phyloP scores from a whole-genome alignment of 257 asterid genomes.

The Thymus mandschuricus region DNA sequence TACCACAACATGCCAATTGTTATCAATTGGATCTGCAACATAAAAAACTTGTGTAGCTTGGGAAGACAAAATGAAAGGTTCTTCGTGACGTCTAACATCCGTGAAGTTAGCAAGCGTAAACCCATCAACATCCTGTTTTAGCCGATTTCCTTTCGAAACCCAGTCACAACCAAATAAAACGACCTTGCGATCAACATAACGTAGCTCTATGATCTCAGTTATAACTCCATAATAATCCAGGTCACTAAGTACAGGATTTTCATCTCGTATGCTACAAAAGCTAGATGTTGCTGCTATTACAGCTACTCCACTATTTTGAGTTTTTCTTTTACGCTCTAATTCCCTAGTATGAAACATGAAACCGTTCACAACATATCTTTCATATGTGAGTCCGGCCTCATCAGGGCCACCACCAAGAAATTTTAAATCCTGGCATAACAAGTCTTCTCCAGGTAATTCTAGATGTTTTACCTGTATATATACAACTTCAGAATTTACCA shows the following conservation, averaged over 20 bases:
- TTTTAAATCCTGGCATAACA: neutral
- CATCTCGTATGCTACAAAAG: no score
- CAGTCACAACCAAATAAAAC: slow-evolving; percentile 9
- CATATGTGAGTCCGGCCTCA: neutral
- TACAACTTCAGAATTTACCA: neutral
- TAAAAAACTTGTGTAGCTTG: slow-evolving; percentile 20
- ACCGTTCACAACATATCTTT: slow-evolving; percentile 17
- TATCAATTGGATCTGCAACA: slow-evolving; percentile 5
- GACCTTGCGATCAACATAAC: neutral
- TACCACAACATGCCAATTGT: neutral
- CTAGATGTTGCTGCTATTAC: no score
- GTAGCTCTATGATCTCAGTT: neutral
- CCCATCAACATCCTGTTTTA: no score
- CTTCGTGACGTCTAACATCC: neutral
- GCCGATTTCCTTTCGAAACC: no score
- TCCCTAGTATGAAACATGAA: no score
- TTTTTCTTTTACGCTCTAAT: no score
- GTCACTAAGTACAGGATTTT: no score
- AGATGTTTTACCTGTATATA: neutral
- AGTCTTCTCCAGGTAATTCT: neutral
- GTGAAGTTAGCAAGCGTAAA: neutral
- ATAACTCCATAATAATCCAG: no score
- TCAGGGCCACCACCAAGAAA: slow-evolving; percentile 1
- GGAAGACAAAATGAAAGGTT: neutral
- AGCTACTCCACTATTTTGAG: no score